phyloP scores from a whole-genome alignment of 495 filamentous ascomycete genomes.

The Hypoxylon lienhwacheense region DNA sequence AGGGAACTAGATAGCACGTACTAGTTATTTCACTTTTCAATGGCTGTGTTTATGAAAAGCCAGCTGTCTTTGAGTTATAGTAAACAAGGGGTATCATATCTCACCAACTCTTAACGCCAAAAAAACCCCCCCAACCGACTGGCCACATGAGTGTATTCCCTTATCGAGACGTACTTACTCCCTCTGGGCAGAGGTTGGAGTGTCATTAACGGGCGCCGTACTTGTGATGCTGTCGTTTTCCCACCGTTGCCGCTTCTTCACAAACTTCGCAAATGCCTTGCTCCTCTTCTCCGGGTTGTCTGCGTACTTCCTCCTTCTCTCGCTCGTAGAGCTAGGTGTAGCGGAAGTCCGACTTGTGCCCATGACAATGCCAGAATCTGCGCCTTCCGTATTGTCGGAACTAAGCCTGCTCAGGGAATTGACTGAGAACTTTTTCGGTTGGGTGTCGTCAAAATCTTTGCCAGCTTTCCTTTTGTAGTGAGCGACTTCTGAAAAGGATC shows the following conservation, averaged over 20 bases:
- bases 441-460: conserved; percentile 11
- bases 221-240: conserved; percentile 26
- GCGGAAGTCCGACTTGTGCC: conserved; percentile 3
- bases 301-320: conserved; percentile 1
- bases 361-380: conserved; percentile 3
- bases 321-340: conserved; percentile 2
- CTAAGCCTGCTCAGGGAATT: conserved; percentile 15
- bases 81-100: conserved; percentile 16
- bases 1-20: no score
- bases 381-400: conserved; percentile 4
- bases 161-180: conserved; percentile 6
- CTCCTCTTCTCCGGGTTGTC: conserved; percentile 23
- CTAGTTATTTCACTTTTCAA: no score
- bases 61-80: no score
- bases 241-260: conserved; percentile 11
- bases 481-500: conserved; percentile 24
- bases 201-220: conserved; percentile 22
- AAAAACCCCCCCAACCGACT: conserved; percentile 3
- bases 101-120: conserved; percentile 1
- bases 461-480: conserved; percentile 26
- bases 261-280: conserved; percentile 9
- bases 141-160: background rate
- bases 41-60: no score
- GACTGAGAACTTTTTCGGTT: conserved; percentile 24
- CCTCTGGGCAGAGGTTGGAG: conserved; percentile 30